phyloP scores from a whole-genome alignment of 306 rosid species.

The Hylodesmum podocarpum region DNA sequence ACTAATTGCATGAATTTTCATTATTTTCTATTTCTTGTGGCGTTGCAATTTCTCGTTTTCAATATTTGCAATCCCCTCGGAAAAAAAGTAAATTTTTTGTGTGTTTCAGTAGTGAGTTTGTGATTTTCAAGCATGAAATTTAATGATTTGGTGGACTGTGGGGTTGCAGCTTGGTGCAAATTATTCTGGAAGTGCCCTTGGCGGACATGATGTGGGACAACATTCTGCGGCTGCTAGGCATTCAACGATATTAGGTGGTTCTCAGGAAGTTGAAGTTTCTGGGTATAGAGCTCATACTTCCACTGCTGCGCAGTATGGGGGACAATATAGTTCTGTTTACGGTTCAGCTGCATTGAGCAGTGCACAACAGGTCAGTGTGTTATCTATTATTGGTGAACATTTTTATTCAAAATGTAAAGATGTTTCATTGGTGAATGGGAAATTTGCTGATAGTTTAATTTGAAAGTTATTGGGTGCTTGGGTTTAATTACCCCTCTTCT shows the following conservation, averaged over 20 bases:
- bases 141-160: not conserved
- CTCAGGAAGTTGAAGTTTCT: conserved; percentile 73
- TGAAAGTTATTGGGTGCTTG: not conserved
- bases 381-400: not conserved
- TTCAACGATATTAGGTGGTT: conserved; percentile 66
- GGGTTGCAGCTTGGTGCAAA: conserved; percentile 59
- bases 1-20: not conserved
- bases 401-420: not conserved
- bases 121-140: not conserved
- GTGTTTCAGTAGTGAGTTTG: not conserved
- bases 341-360: conserved; percentile 73
- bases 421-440: not conserved
- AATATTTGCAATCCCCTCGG: not conserved
- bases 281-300: conserved; percentile 74
- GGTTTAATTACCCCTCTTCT: not conserved
- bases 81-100: not conserved
- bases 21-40: not conserved
- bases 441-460: not conserved
- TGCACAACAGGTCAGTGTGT: conserved; percentile 65
- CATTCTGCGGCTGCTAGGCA: conserved; percentile 78
- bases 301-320: conserved; percentile 74
- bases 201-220: conserved; percentile 75
- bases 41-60: not conserved
- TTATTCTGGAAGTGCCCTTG: conserved; percentile 75
- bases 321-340: conserved; percentile 87